Evolutionary conservation across 805 yeast species (phyloP).

Genomic region (Aciculoconidium aculeatum): DNA sequence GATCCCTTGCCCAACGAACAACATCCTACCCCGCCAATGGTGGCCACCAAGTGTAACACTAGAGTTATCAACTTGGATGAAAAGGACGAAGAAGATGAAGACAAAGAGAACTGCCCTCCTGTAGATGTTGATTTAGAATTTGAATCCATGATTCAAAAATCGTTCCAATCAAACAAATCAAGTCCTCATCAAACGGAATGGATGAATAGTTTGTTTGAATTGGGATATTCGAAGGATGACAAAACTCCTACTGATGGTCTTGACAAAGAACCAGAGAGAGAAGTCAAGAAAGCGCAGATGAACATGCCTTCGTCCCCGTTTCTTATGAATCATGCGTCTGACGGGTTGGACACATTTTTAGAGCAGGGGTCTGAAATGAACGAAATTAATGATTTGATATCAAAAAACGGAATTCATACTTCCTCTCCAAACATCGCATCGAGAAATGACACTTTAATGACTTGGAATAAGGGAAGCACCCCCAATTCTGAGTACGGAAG

Average conservation of each 20-base stretch:
- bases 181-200: conserved; percentile 38
- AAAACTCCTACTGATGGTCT: conserved; percentile 16
- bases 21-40: conserved; percentile 38
- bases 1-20: conserved; percentile 36
- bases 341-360: conserved; percentile 14
- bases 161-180: conserved; percentile 22
- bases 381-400: conserved; percentile 12
- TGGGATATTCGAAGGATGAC: conserved; percentile 17
- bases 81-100: conserved; percentile 16
- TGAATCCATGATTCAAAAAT: conserved; percentile 20
- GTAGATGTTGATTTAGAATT: conserved; percentile 11
- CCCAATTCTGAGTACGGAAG: conserved; percentile 17
- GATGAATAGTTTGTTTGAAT: conserved; percentile 39
- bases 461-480: conserved; percentile 21
- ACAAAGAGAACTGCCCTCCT: conserved; percentile 24
- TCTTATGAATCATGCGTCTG: conserved; percentile 11
- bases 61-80: conserved; percentile 47
- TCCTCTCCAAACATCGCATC: conserved; percentile 31
- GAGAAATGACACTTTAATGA: conserved; percentile 29
- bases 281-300: conserved; percentile 15
- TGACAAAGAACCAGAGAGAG: conserved; percentile 12
- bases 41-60: conserved; percentile 52
- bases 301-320: conserved; percentile 41
- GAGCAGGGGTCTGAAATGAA: conserved; percentile 6
- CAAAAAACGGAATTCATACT: conserved; percentile 12